phyloP scores from a whole-genome alignment of 106 monocot genomes.

The Acorus calamus region DNA sequence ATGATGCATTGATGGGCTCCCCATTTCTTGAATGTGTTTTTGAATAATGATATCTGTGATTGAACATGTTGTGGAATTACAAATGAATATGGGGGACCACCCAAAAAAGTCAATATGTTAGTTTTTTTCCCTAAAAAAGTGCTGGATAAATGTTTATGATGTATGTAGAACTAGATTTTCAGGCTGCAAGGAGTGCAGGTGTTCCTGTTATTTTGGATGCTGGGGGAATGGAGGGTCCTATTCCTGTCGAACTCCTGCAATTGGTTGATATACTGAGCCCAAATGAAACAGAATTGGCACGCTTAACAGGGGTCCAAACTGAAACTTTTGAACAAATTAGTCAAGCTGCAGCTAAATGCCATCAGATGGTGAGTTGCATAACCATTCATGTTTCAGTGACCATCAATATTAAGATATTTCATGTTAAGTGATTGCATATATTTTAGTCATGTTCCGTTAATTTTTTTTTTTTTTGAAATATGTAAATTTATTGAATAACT shows the following conservation, averaged over 20 bases:
- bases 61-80: too few relatives aligned
- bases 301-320: constrained; percentile 73
- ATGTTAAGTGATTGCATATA: too few relatives aligned
- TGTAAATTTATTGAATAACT: too few relatives aligned
- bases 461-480: not conserved
- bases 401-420: too few relatives aligned
- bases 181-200: constrained; percentile 69
- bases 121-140: too few relatives aligned
- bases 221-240: constrained; percentile 76
- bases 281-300: constrained; percentile 83
- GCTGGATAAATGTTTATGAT: too few relatives aligned
- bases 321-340: constrained; percentile 68
- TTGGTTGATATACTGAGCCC: constrained; percentile 81
- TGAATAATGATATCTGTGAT: too few relatives aligned
- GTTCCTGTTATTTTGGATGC: constrained; percentile 81
- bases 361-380: constrained; percentile 52
- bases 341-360: constrained; percentile 51
- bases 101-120: too few relatives aligned
- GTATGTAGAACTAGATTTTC: not conserved
- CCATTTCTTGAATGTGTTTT: too few relatives aligned
- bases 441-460: not conserved
- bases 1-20: too few relatives aligned
- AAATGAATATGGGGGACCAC: too few relatives aligned
- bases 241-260: constrained; percentile 52
- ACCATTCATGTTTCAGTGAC: too few relatives aligned